Conservation (phyloP, 78 protist genomes). For the Planoprotostelium fungivorum region DNA sequence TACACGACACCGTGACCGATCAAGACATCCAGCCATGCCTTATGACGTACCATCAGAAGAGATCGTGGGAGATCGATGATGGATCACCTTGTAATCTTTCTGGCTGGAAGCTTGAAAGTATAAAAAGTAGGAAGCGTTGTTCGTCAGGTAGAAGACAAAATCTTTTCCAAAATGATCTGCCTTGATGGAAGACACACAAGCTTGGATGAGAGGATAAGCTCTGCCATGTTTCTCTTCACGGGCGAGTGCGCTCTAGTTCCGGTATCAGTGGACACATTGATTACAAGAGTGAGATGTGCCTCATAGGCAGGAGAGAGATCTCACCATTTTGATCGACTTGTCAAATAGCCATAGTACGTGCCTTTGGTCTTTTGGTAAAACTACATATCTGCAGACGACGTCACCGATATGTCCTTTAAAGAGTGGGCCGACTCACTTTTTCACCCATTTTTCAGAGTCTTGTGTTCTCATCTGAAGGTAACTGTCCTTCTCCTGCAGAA, state of each 20-base stretch:
- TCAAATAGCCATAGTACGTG: not conserved
- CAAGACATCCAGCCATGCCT: not conserved
- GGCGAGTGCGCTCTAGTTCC: not conserved
- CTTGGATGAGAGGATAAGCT: not conserved
- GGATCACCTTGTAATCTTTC: not conserved
- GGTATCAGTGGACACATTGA: not conserved
- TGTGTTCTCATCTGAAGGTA: not conserved
- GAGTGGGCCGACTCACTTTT: not conserved
- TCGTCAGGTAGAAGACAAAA: not conserved
- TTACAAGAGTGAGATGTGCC: not conserved
- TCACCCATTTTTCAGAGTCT: not conserved
- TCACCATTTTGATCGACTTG: not conserved
- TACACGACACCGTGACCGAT: not conserved
- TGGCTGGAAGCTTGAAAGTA: not conserved
- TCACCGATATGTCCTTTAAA: not conserved
- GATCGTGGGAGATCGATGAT: not conserved
- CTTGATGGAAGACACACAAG: not conserved
- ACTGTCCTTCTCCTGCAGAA: not conserved
- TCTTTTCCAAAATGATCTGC: not conserved
- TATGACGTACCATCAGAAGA: not conserved
- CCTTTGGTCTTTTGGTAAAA: not conserved
- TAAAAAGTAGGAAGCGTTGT: not conserved
- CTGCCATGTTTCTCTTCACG: not conserved
- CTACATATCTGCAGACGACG: not conserved
- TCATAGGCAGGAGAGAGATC: not conserved